Base-by-base conservation (phyloP, 108 stramenopile genomes). In the Mediolabrus comicus region DNA sequence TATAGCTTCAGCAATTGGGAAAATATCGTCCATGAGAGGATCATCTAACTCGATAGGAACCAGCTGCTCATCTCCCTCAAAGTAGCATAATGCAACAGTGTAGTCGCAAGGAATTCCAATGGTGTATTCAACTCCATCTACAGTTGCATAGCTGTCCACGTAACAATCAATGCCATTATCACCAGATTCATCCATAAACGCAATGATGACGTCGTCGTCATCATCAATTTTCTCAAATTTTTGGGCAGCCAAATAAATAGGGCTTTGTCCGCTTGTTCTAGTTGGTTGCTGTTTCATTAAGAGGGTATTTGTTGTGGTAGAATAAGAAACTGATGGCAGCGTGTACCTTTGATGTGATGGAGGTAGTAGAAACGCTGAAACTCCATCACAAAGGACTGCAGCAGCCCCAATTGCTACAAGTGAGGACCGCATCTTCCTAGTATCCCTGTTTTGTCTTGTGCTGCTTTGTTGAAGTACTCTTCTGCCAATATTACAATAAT, bases 91-190 rank as follows among this genome's bases (percentile, higher is more conserved):
- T 3, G 90, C 88, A 39, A 95, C 90, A 60, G 90, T 74, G 58
- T 92, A 84, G 71, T 95, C 92, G 35, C 90, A 91, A 2, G 94
- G 94, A 34, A 77, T 79, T 2, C 94, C 94, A 62, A 95, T 89
- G 41, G 93, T 94, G 73, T 92, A 94, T 60, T 89, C 85, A 0
- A 87, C 79, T 31, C 70, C 70, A 30, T 79, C 69, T 32, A 79
- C 65, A 8, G 71, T 86, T 53, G 87, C 86, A 11, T 86, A 73
- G 11, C 72, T 74, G 65, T 94, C 89, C n/a, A 87, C 87, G 67
- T 89, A 94, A 71, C 93, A 94, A 59, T 94, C 93, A 62, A 94
- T 92, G 62, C 86, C 85, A 25, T 69, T 72, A 33, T 84, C 87
- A n/a, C 64, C 69, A 12, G 67, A 46, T 2, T 62, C 19, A 64